Conservation (phyloP, 768 basidiomycete genomes). For the Peribolospora kevripleyi region DNA sequence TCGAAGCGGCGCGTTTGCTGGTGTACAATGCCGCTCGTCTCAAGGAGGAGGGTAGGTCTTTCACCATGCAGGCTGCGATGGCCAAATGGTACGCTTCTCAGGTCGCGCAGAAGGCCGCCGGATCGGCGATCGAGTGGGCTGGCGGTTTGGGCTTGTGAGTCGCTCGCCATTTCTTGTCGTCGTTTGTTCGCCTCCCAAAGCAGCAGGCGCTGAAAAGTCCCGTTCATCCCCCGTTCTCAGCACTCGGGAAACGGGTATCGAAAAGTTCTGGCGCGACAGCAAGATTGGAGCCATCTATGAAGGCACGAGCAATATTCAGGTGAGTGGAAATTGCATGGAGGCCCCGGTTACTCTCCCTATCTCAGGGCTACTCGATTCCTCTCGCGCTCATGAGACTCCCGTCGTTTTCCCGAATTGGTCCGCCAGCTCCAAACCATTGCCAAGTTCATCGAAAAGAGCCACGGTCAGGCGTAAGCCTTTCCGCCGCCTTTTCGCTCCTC, state of each 20-base stretch:
- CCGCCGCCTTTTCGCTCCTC: not conserved
- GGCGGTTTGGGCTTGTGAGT: constrained; percentile 46
- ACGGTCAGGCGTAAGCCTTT: not conserved
- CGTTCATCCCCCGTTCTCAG: constrained; percentile 5
- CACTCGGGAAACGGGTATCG: constrained; percentile 63
- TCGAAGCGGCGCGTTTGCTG: constrained; percentile 53
- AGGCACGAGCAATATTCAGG: constrained; percentile 90
- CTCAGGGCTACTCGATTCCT: no score
- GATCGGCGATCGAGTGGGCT: constrained; percentile 84
- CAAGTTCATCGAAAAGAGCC: constrained; percentile 5
- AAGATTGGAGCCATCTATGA: constrained; percentile 89
- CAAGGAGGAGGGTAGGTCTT: constrained; percentile 67
- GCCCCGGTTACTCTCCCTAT: no score
- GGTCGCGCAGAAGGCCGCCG: constrained; percentile 67
- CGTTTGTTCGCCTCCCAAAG: not conserved
- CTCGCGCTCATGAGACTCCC: no score
- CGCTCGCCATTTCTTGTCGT: not conserved
- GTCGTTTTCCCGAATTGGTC: no score
- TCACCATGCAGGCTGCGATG: constrained; percentile 91
- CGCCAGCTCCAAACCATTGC: constrained; percentile 49
- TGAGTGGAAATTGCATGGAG: no score
- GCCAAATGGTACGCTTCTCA: constrained; percentile 82
- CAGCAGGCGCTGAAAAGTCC: constrained; percentile 7
- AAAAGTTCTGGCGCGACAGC: constrained; percentile 90
- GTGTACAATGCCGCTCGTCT: constrained; percentile 91